Percentiles rank a stretch among this genome's conserved stretches.
These are phyloP conservation scores for Laburnicola sp. DNA, from an alignment of 2,329 filamentous ascomycete species.

Conservation along the genomic window DNA sequence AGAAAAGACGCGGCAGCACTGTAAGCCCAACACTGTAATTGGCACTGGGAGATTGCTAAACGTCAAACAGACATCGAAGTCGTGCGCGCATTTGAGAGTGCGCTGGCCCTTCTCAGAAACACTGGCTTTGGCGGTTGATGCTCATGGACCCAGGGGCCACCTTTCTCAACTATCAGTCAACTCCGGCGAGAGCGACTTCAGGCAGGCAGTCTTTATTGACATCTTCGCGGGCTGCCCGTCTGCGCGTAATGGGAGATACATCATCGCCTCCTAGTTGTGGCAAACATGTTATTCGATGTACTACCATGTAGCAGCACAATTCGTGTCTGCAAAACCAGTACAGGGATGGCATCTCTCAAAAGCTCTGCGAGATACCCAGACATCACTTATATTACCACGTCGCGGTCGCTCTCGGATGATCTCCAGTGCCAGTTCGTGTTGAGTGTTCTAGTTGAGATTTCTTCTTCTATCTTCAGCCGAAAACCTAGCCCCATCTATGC, in stretches of 20 bases:
- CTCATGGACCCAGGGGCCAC: constrained; percentile 28
- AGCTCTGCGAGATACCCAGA: background rate
- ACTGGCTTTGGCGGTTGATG: constrained; percentile 30
- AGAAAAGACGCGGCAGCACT: constrained; percentile 75
- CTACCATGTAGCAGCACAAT: constrained; percentile 16
- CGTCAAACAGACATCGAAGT: constrained; percentile 48
- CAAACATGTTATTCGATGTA: constrained; percentile 23
- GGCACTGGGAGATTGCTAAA: no score
- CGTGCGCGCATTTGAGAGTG: constrained; percentile 54
- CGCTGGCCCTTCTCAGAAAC: constrained; percentile 50
- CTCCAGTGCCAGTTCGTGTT: background rate
- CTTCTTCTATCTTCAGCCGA: background rate
- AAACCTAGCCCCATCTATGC: constrained; percentile 7
- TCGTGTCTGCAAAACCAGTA: background rate
- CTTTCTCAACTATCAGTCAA: constrained; percentile 22
- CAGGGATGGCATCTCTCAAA: background rate
- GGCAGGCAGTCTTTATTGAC: background rate
- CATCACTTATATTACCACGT: background rate
- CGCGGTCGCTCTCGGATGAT: no score
- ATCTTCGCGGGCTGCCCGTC: background rate
- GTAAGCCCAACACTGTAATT: no score
- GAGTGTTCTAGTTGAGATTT: background rate
- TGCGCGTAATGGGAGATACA: background rate
- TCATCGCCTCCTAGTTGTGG: constrained; percentile 2
- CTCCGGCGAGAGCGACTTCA: background rate